phyloP scores from a whole-genome alignment of 2,329 filamentous ascomycete genomes.

The Westerdykella aurantiaca region DNA sequence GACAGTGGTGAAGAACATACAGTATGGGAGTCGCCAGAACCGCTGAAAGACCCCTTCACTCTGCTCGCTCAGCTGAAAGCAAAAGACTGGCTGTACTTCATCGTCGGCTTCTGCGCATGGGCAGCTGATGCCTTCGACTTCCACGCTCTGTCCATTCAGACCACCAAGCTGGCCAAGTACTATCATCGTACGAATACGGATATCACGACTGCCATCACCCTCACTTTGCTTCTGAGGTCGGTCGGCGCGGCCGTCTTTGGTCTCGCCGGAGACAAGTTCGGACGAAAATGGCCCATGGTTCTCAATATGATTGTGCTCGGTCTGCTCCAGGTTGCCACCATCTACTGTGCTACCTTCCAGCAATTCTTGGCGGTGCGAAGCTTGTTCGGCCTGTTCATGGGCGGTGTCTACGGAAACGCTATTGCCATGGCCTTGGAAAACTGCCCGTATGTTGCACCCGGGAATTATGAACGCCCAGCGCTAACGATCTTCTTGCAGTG shows the following conservation, averaged over 20 bases:
- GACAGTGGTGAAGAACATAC: constrained; percentile 58
- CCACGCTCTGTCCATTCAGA: constrained; percentile 73
- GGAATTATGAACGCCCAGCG: neutral
- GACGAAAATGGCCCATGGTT: constrained; percentile 80
- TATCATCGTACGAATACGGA: constrained; percentile 58
- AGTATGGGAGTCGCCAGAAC: constrained; percentile 64
- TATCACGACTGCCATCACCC: constrained; percentile 68
- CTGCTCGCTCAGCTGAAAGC: constrained; percentile 59
- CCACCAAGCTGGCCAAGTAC: constrained; percentile 60
- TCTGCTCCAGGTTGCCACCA: constrained; percentile 68
- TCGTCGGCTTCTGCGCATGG: constrained; percentile 71
- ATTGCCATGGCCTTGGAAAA: constrained; percentile 75
- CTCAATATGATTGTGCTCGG: constrained; percentile 70
- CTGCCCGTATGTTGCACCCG: constrained; percentile 48
- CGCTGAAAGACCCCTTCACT: constrained; percentile 63
- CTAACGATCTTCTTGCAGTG: constrained; percentile 7
- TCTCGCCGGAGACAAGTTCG: constrained; percentile 70
- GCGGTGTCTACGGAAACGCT: constrained; percentile 72
- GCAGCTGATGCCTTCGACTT: constrained; percentile 81
- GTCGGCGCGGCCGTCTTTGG: constrained; percentile 72
- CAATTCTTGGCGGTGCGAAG: constrained; percentile 70
- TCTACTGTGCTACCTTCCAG: constrained; percentile 65
- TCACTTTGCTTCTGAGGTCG: constrained; percentile 68
- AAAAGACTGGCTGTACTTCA: constrained; percentile 67
- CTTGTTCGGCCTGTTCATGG: constrained; percentile 74